Base-by-base conservation (phyloP, 208 protist species). In the Leishmania turanica region DNA sequence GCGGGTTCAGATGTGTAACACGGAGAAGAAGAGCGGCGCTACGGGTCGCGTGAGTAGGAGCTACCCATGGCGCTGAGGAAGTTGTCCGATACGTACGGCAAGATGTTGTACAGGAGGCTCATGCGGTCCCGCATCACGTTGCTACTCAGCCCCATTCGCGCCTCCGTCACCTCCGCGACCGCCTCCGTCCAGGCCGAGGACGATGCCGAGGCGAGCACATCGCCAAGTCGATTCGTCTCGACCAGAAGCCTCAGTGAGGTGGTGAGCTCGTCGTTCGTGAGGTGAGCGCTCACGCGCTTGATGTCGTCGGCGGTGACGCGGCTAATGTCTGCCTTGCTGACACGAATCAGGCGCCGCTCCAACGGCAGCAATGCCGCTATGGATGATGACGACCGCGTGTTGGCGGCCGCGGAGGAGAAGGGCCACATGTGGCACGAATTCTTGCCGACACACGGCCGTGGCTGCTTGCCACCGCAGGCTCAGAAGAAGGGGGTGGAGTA, bases 171-270 rank as follows among this genome's bases (percentile, higher is more conserved):
- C 6, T 77, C 88, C 15, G 64, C 45, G 31, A 86, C 77, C 17
- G 92, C 92, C 37, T 79, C 86, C 6, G 80, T 71, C 84, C 91
- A 90, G 45, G 90, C 51, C 15, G 79, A 58, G 17, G 88, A 40
- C 0, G 80, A 80, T 5, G 84, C 84, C 13, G 68, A 79, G 13
- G 72, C 82, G 42, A 95, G 76, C 27, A 93, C 92, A 66, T 95
- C 95, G 1, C 65, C 77, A 81, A 95, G 95, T 34, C 89, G 84
- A 75, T 97, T 95, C 17, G 92, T 84, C 42, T 93, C 86, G 4
- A 96, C 79, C 77, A 97, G 73, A 24, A 93, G 71, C 34, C 75
- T 75, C 70, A 92, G 88, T 31, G 93, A 91, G 47, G 80, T 53
- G 11, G 78, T 76, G 17, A 96, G 75, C 58, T 92, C 79, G 13